Evolutionary conservation across 768 basidiomycete species (phyloP), one percentile per base, ranked within the genome.

Genomic region (Suillus luteus): DNA sequence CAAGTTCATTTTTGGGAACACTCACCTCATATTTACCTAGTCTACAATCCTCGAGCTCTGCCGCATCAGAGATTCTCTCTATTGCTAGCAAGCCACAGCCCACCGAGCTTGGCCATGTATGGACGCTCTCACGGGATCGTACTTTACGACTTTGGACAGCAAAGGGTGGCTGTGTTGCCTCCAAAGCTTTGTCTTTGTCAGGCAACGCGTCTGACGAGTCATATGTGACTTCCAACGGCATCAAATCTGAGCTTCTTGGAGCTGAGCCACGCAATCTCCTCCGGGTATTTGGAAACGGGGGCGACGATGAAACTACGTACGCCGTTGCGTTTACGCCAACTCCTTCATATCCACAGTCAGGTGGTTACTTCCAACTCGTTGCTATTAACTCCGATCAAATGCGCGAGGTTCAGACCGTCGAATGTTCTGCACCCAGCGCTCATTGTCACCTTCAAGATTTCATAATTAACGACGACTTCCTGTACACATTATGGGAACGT

Each of bases 101-200:
- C 19, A 90, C 89, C 15, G 90, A 91, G 71, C 81, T 91, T 62
- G 84, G 82, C 41, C 82, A 91, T 68, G 79, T 90, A 24, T 96
- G 93, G 86, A 89, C 94, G 1, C 82, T 99, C 48, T 95, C 95
- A 10, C 83, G 94, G 61, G 94, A 97, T 78, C 84, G 91, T 61
- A 89, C 88, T 40, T 80, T 99, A 48, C 85, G 94, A 44, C 80
- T 92, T 49, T 98, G 95, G 95, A 90, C 91, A 66, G 82, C 88
- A 35, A 85, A 89, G 73, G 80, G 86, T 61, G 88, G 88, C 51
- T 90, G 92, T 71, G 82, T 89, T n/a, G 83, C 87, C 37, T 84
- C 85, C 38, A 88, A 84, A 71, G 74, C 78, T 12, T 76, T 91
- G 51, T 79, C 84, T 12, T 71, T 72, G 37, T 63, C 75, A 75